Evolutionary conservation across 805 yeast species (phyloP), one percentile per base, ranked within the genome.

Genomic region (Teunomyces tritomae): DNA sequence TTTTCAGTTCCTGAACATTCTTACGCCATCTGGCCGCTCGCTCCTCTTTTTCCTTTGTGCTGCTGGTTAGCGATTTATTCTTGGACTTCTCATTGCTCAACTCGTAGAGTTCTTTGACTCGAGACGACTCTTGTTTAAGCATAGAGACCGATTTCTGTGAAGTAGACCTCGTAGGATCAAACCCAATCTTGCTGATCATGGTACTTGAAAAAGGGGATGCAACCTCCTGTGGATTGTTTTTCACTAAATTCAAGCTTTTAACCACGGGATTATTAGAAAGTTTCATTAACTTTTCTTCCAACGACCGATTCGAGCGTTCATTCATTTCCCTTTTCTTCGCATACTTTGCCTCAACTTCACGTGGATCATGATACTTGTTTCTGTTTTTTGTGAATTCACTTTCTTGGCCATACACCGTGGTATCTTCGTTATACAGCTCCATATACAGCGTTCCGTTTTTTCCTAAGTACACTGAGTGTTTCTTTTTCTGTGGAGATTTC

Each of bases 401-500:
- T 50, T 57, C 47, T 41, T 47, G 39, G 44, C 53, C 47, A 52
- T 61, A 59, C 11, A 64, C 50, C 32, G 43, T 45, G 29, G 70
- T 54, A 33, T 58, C 49, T 51, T 64, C 59, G 52, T 67, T 54
- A 28, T 56, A 51, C 32, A 55, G 52, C 33, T 54, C 57, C 45
- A 57, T 56, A 28, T 51, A 46, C 29, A 46, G 50, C 10, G 44
- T 45, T 6, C 54, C 67, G 14, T 56, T 54, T 14, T 59, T 62
- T 4, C 70, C 74, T 43, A 72, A 56, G 37, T 70, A 70, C 52
- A 79, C 63, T 0, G 76, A 69, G 48, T 75, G 56, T 34, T 47
- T 58, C 32, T 29, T 59, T 42, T 71, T 67, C 24, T 73, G 71
- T 4, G 90, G 83, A 5, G 89, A 78, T 56, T 82, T 76, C 65